Conservation (phyloP, 306 rosid genomes). For the Hippophae rhamnoides region DNA sequence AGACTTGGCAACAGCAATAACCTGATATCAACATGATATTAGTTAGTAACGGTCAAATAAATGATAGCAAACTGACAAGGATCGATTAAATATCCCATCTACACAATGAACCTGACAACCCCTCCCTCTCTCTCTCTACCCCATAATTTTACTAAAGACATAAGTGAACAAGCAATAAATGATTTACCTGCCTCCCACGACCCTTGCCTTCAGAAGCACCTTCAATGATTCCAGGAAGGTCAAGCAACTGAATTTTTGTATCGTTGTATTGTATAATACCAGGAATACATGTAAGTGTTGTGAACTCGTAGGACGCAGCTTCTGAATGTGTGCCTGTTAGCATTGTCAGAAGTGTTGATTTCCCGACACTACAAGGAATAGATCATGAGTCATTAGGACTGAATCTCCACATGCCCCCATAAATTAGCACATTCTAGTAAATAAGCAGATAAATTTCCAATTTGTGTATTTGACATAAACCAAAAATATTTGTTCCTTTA, state of each 20-base stretch:
- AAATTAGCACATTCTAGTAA: neutral
- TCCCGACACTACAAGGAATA: constrained; percentile 70
- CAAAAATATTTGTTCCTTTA: no score
- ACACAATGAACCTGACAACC: no score
- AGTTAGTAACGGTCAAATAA: no score
- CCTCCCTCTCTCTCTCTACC: no score
- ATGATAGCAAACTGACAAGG: no score
- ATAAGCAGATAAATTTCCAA: neutral
- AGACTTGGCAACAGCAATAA: constrained; percentile 99
- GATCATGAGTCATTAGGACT: constrained; percentile 10
- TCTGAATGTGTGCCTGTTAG: constrained; percentile 96
- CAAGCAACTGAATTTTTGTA: constrained; percentile 95
- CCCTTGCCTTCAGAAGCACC: constrained; percentile 99
- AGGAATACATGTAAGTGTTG: constrained; percentile 96
- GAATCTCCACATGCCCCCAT: no score
- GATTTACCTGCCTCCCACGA: constrained; percentile 94
- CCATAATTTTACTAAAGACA: no score
- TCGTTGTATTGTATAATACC: constrained; percentile 94
- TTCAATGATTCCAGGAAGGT: constrained; percentile 99
- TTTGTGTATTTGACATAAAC: no score
- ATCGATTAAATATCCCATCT: no score
- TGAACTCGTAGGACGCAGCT: constrained; percentile 96
- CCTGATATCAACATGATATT: constrained; percentile 38
- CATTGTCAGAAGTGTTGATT: constrained; percentile 94
- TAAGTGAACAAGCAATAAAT: constrained; percentile 11